Evolutionary conservation across 108 stramenopile species (phyloP), one percentile per base, ranked within the genome.

Genomic region (Nannochloropsis salina): DNA sequence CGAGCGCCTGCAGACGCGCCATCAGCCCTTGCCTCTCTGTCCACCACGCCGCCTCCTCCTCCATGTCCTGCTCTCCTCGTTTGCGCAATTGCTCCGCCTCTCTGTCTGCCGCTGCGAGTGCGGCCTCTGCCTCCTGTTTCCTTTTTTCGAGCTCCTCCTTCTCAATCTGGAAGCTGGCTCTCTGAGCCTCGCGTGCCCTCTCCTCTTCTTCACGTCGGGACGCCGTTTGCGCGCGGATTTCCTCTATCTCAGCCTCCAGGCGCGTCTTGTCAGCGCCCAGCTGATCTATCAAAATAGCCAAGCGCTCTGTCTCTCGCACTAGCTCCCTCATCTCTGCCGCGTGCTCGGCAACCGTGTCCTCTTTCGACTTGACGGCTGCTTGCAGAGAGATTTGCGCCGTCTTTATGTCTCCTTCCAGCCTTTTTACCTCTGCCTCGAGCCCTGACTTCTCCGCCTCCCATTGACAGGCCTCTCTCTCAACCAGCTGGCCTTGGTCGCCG

Each of bases 21-120:
- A n/a, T n/a, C 61, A 74, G 15, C 20, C n/a, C 61, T n/a, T 74
- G 61, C 61, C n/a, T 74, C 61, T 74, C 61, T n/a, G n/a, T 74
- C 61, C 15, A 15, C 61, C 61, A 74, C 61, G 61, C 61, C 2
- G 61, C 61, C 61, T 74, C 61, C 61, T 74, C 61, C 8, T 74
- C 61, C 61, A 6, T 15, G 4, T 74, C n/a, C 61, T n/a, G 20
- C 61, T 15, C 61, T n/a, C 20, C 61, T n/a, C 61, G n/a, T 6
- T n/a, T 15, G 15, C 61, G 15, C 20, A 15, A 15, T 74, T 74
- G 20, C 61, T 74, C n/a, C 6, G n/a, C 61, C n/a, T 74, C 61
- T n/a, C n/a, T n/a, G 20, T n/a, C n/a, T n/a, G 61, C 61, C 15
- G 61, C 61, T n/a, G 15, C 61, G n/a, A 74, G 61, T n/a, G 61